These are phyloP conservation scores for Mortierella sp. DNA, from an alignment of 371 early-diverging fungal species.

Conservation along the genomic window DNA sequence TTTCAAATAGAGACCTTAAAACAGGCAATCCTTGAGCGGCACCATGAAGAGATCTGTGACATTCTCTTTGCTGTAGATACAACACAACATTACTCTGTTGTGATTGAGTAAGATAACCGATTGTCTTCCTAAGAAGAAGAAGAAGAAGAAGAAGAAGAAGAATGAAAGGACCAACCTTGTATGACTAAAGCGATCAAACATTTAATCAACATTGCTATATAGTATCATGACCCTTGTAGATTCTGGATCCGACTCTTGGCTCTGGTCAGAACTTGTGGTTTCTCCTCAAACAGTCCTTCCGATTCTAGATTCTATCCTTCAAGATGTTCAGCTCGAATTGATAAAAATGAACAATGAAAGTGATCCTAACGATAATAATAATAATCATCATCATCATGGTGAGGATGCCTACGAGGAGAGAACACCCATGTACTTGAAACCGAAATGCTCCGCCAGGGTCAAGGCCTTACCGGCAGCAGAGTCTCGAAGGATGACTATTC, in stretches of 20 bases:
- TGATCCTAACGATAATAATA: background rate
- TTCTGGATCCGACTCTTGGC: constrained; percentile 21
- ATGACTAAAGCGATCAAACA: no score
- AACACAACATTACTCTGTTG: constrained; percentile 42
- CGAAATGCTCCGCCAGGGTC: constrained; percentile 44
- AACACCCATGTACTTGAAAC: constrained; percentile 31
- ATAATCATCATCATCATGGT: no score
- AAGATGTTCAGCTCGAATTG: constrained; percentile 45
- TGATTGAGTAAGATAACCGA: constrained; percentile 35
- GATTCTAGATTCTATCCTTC: constrained; percentile 40
- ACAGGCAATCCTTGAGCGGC: constrained; percentile 32
- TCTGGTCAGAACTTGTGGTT: constrained; percentile 34
- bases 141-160: background rate
- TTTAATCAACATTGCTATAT: background rate
- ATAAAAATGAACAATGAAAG: constrained; percentile 13
- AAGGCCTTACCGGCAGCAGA: constrained; percentile 51
- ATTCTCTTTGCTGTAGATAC: constrained; percentile 35
- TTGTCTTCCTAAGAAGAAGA: background rate
- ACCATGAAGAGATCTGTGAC: constrained; percentile 38
- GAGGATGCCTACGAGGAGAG: background rate
- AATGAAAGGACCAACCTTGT: no score
- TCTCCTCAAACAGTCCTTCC: constrained; percentile 52
- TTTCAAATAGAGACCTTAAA: constrained; percentile 15
- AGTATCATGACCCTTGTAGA: constrained; percentile 48
- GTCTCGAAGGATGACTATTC: constrained; percentile 63